phyloP scores from a whole-genome alignment of 108 stramenopile genomes.

The Epithemia pelagica region DNA sequence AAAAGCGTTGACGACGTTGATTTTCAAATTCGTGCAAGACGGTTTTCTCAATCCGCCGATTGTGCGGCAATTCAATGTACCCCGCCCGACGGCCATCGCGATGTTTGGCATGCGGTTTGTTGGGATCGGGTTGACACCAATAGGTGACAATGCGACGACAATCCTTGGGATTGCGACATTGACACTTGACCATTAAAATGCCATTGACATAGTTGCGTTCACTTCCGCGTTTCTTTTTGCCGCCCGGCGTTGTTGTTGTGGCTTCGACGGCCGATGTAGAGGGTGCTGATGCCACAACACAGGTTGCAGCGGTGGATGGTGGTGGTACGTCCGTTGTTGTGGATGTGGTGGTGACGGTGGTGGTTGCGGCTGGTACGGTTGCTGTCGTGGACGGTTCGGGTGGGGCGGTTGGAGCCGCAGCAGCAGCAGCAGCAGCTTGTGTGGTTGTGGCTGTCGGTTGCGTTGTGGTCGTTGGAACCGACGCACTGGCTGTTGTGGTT shows the following conservation, averaged over 20 bases:
- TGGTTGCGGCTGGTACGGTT: neutral
- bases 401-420: neutral
- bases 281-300: neutral
- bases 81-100: neutral
- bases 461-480: neutral
- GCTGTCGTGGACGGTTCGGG: neutral
- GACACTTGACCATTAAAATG: neutral
- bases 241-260: neutral
- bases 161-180: neutral
- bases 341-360: neutral
- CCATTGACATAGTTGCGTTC: neutral
- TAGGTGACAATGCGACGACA: neutral
- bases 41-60: neutral
- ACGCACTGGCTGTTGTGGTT: neutral
- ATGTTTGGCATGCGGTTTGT: neutral
- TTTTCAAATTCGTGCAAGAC: conserved; percentile 1
- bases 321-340: neutral
- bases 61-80: neutral
- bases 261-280: neutral
- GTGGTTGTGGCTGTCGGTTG: too few relatives aligned
- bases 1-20: neutral
- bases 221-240: neutral
- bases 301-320: neutral
- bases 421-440: too few relatives aligned
- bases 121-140: neutral